Conservation (phyloP, 2,329 filamentous ascomycete genomes). For the Chrysoporthe deuterocubensis region DNA sequence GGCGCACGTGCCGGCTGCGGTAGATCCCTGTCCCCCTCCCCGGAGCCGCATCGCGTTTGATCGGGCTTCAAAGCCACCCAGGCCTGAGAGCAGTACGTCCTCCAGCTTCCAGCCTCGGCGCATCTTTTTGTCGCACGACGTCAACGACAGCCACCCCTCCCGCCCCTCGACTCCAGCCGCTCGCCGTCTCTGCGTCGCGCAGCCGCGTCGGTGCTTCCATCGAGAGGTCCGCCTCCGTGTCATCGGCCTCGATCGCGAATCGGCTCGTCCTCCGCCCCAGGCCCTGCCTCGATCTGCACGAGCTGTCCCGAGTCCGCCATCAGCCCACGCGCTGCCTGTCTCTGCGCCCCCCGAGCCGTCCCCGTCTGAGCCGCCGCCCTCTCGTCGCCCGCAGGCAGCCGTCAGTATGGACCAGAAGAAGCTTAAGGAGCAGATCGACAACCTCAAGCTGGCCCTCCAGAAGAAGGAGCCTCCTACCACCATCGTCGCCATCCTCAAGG, state of each 20-base stretch:
- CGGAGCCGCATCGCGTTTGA: constrained; percentile 1
- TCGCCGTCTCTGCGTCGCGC: background rate
- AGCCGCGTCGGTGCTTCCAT: background rate
- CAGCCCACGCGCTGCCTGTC: background rate
- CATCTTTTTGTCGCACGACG: background rate
- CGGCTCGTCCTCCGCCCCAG: background rate
- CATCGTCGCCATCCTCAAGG: constrained; percentile 74
- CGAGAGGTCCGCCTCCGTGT: background rate
- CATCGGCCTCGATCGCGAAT: background rate
- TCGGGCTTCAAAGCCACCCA: background rate
- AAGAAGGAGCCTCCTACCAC: constrained; percentile 75
- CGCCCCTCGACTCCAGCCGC: background rate
- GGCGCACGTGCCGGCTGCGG: constrained; percentile 1
- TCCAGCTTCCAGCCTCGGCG: background rate
- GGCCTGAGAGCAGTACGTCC: too few species aligned
- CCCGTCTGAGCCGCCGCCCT: background rate
- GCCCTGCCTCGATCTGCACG: background rate
- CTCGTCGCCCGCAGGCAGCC: background rate
- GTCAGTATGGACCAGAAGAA: constrained; percentile 75
- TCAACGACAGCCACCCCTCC: background rate
- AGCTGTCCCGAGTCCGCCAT: background rate
- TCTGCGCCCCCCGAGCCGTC: background rate
- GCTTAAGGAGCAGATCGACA: constrained; percentile 76
- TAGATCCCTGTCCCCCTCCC: background rate
- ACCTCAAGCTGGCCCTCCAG: constrained; percentile 76